Evolutionary conservation across 2,329 filamentous ascomycete genomes (phyloP).

Genomic region (Fusarium armeniacum): DNA sequence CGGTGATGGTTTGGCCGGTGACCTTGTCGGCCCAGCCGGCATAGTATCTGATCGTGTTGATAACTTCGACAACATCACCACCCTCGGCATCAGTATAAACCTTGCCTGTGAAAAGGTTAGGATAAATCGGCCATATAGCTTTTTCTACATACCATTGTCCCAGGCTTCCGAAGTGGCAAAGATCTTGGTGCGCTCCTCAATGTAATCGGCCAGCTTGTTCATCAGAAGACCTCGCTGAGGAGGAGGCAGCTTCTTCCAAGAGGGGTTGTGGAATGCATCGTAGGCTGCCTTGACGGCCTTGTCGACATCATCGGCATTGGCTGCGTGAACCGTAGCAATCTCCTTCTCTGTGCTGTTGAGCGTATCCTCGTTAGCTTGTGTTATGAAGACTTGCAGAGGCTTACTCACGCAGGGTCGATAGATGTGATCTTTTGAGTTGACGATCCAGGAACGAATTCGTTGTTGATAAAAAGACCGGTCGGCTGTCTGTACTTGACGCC

Average conservation of each 20-base stretch:
- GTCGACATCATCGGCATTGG: constrained; percentile 50
- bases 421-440: constrained; percentile 49
- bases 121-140: constrained; percentile 56
- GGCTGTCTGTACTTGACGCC: constrained; percentile 80
- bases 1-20: constrained; percentile 83
- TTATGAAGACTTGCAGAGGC: too few species aligned
- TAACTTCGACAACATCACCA: constrained; percentile 68
- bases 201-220: constrained; percentile 71
- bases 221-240: constrained; percentile 77
- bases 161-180: constrained; percentile 74
- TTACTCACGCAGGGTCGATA: constrained; percentile 51
- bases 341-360: constrained; percentile 48
- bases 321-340: constrained; percentile 51
- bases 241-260: constrained; percentile 76
- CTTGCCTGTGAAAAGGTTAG: constrained; percentile 57
- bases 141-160: constrained; percentile 62
- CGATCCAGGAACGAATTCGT: constrained; percentile 74
- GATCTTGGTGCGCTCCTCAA: constrained; percentile 71
- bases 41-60: constrained; percentile 54
- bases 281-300: constrained; percentile 63
- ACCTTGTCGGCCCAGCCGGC: constrained; percentile 91
- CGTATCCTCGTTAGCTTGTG: neutral
- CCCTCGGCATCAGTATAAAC: constrained; percentile 73
- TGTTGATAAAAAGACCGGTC: constrained; percentile 85
- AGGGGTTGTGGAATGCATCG: constrained; percentile 73